A percentile compares a stretch with the other conserved stretches of the same genome.
These are phyloP conservation scores for Neobulgaria alba DNA, from an alignment of 2,329 filamentous ascomycete species.

Conservation along the genomic window DNA sequence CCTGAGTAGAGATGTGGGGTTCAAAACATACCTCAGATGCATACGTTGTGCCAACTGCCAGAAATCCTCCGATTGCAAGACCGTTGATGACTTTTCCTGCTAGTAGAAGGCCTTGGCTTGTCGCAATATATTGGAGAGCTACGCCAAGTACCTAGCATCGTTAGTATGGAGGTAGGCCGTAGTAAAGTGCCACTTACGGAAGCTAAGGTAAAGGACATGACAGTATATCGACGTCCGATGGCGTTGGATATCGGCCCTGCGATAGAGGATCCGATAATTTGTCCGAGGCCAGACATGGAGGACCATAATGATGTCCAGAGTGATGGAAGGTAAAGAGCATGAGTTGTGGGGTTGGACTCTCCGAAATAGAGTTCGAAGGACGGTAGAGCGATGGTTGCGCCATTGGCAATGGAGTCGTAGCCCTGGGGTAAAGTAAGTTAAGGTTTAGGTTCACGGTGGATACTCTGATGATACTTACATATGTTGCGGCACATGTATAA, in stretches of 20 bases:
- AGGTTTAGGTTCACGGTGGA: neutral
- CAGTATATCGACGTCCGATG: slow-evolving; percentile 11
- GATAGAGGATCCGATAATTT: slow-evolving; percentile 12
- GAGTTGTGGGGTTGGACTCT: slow-evolving; percentile 13
- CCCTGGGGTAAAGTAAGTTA: slow-evolving; percentile 3
- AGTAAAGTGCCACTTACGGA: slow-evolving; percentile 8
- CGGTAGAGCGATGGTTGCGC: slow-evolving; percentile 13
- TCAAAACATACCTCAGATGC: slow-evolving; percentile 14
- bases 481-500: slow-evolving; percentile 14
- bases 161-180: neutral
- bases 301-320: slow-evolving; percentile 17
- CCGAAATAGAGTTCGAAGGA: slow-evolving; percentile 15
- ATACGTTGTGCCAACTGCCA: slow-evolving; percentile 16
- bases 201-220: slow-evolving; percentile 9
- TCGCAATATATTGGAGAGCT: slow-evolving; percentile 12
- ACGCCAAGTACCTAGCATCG: slow-evolving; percentile 9
- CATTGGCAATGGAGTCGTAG: slow-evolving; percentile 17
- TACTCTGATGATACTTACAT: slow-evolving; percentile 3
- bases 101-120: slow-evolving; percentile 9
- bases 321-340: slow-evolving; percentile 11
- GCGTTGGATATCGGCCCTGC: slow-evolving; percentile 13
- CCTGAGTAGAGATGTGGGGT: neutral
- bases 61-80: slow-evolving; percentile 12
- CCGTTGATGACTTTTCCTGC: slow-evolving; percentile 18
- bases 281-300: slow-evolving; percentile 14